Base-by-base conservation (phyloP, 1,284 basidiomycete genomes). In the Puccinia polysora region DNA sequence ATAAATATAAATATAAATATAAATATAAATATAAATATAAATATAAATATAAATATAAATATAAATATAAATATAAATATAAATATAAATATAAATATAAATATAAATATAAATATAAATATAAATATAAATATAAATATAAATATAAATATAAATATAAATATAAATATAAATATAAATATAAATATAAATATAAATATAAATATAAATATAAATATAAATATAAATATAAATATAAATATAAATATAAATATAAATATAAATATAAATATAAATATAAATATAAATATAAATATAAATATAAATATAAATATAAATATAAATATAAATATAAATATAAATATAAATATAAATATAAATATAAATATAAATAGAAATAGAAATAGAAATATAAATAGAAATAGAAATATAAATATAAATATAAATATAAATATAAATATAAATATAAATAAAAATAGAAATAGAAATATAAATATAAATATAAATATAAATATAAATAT, bases 281-380 rank as follows among this genome's bases (percentile, higher is more conserved):
- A 52, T 15, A 52, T 14, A 14, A 52, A 52, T 15, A 52, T 14
- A 14, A 52, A 52, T 15, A 52, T 52, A 52, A 52, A 52, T 15
- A 52, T 14, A 52, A 52, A 12, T 15, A 52, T 14, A 52, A 52
- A 52, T 15, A 14, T 52, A 14, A 14, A 52, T 15, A 52, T 14
- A 52, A 14, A 52, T 15, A 52, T 52, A 52, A 52, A 14, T 15
- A 52, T 52, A 52, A 52, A 14, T 15, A 52, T 52, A 52, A 52
- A 52, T 15, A 14, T 14, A 52, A 52, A 52, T 10, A 52, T 52
- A 52, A 52, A 52, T 15, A n/a, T n/a, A n/a, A n/a, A n/a, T n/a
- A n/a, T n/a, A n/a, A n/a, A n/a, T n/a, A n/a, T n/a, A n/a, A n/a
- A n/a, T n/a, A n/a, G n/a, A n/a, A n/a, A n/a, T n/a, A n/a, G n/a